Base-by-base conservation (phyloP, 345 rosid species). In the Eucalyptus sideroxylon region DNA sequence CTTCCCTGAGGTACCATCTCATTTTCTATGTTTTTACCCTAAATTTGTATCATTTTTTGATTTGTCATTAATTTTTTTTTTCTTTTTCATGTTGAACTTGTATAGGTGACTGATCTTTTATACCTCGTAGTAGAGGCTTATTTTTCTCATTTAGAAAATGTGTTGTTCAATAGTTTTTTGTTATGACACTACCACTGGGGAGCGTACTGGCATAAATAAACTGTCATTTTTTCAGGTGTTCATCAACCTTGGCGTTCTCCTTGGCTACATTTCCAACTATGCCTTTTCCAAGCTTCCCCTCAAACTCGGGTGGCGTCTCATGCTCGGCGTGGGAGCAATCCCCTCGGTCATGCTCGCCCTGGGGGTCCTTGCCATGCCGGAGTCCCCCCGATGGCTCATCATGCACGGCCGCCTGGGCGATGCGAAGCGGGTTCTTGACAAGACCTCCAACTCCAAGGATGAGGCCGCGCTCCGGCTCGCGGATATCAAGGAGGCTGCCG, bases 341-440 rank as follows among this genome's bases (percentile, higher is more conserved):
- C 99, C 99, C 14, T 95, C 99, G 1, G 93, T 97, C 7, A 2
- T 95, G 14, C 90, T 98, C 55, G 98, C 93, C 1, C 0, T 95
- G 31, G 95, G 91, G 9, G 97, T 96, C 86, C 83, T 98, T 2
- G 93, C 89, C 26, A 98, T 98, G 99, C 99, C 99, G 21, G 99
- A 98, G 90, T 98, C 99, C 5, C 99, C 99, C 4, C 94, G 99
- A 88, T 98, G 99, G 99, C 93, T 98, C n/a, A 96, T 98, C 59
- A 93, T 98, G 94, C 99, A 96, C 89, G 99, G 99, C 44, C 93
- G 97, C 59, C 95, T 98, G 9, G 96, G 94, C 1, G 99, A 96
- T 0, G 99, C 99, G 31, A 95, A 92, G 92, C 89, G 72, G 86
- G 99, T 98, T n/a, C 98, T 98, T 6, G 92, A 93, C 88, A 97